Evolutionary conservation across 257 asterid genomes (phyloP), one percentile per base, ranked within the genome.

Genomic region (Leonotis leonurus): DNA sequence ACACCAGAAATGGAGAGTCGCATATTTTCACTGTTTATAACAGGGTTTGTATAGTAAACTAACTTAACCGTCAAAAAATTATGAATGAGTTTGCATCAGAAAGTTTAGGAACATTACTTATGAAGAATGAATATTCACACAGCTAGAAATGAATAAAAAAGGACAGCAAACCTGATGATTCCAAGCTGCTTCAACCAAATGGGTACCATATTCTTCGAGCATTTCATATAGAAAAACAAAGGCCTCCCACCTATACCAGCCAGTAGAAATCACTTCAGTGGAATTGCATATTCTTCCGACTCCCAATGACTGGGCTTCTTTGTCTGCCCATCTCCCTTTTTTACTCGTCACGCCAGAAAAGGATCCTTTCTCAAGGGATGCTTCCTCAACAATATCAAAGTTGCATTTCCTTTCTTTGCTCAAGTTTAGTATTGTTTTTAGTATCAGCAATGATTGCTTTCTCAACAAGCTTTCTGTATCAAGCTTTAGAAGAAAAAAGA

Each of bases 131-230:
- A 20, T 21, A 11, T 37, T 51, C 46, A 61, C 35, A 33, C 43
- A 24, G 60, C 10, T 22, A 52, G 22, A 44, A 51, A 27, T 44
- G 44, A 53, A 25, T 35, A 16, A 27, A 8, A 16, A 29, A 58
- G 33, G 67, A 57, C 51, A 27, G 37, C 76, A 45, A 69, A 91
- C 98, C 96, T 91, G 98, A 83, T 88, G 91, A 79, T 74, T 77
- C 98, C 96, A 91, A 59, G 96, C 98, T 69, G 98, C 98, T 78
- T 84, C 98, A 62, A 91, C 98, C 86, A 91, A 86, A 76, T 91
- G 98, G 68, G 95, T 85, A 72, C 98, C 98, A 74, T 77, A 91
- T 73, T 91, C 98, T 77, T 91, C 98, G 54, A 91, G 98, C 96
- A 88, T 88, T 82, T 91, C 96, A 86, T 88, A 91, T 37, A 85